Evolutionary conservation across 176 grass and related monocot genomes (phyloP).

Genomic region (Raddia distichophylla): DNA sequence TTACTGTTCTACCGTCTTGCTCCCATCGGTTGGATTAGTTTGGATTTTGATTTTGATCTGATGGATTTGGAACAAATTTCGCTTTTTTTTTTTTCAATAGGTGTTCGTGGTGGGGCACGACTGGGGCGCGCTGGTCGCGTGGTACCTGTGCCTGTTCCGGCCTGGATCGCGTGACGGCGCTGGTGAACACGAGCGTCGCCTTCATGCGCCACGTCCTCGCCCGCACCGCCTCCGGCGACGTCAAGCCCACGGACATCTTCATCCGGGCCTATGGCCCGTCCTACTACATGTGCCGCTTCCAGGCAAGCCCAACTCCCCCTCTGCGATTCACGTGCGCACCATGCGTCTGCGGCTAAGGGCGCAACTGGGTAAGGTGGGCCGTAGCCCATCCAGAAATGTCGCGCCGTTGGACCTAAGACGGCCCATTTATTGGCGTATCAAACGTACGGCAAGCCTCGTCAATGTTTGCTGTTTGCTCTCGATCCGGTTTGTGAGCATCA

Average conservation of each 20-base stretch:
- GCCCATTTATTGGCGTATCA: no score
- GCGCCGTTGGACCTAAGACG: no score
- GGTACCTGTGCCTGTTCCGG: conserved; percentile 78
- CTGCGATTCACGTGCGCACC: not conserved
- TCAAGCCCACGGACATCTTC: conserved; percentile 57
- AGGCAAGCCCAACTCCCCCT: conserved; percentile 41
- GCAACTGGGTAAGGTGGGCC: no score
- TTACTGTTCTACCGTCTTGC: no score
- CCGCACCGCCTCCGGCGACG: conserved; percentile 36
- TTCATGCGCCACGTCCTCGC: conserved; percentile 47
- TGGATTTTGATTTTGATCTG: no score
- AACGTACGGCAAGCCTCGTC: no score
- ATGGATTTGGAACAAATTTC: not conserved
- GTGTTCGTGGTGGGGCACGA: conserved; percentile 74
- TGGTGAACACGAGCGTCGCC: conserved; percentile 70
- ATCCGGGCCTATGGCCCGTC: conserved; percentile 45
- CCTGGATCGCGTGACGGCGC: conserved; percentile 64
- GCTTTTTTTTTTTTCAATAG: not conserved
- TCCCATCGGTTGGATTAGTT: no score
- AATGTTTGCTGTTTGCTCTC: no score
- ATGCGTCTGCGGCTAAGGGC: no score
- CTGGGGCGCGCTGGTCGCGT: conserved; percentile 77
- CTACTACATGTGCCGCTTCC: conserved; percentile 80
- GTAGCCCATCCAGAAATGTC: no score
- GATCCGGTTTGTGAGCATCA: no score